These are phyloP conservation scores for Allomyces macrogynus DNA, from an alignment of 192 early-diverging fungal genomes.

Conservation along the genomic window DNA sequence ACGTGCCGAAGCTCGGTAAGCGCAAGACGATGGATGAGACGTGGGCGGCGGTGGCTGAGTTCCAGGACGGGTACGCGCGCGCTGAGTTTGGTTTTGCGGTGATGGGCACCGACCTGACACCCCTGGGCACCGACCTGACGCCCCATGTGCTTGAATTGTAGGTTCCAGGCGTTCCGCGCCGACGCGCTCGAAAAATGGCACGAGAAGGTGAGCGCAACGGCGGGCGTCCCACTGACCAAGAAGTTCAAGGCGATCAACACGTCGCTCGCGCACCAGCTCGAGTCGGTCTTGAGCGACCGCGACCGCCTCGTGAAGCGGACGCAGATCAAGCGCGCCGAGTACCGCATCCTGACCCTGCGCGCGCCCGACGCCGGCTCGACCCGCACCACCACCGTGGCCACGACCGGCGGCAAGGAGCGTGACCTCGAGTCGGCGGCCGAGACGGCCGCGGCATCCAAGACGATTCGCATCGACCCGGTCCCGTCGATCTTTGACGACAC, in stretches of 20 bases:
- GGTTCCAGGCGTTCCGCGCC: slow-evolving; percentile 62
- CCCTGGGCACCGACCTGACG: neutral
- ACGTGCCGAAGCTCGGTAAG: neutral
- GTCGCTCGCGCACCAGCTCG: slow-evolving; percentile 51
- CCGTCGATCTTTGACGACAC: slow-evolving; percentile 84
- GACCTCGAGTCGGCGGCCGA: slow-evolving; percentile 23
- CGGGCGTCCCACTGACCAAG: slow-evolving; percentile 49
- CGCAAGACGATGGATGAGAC: neutral
- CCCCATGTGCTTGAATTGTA: neutral
- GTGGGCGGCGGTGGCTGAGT: neutral
- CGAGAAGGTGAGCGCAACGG: slow-evolving; percentile 57
- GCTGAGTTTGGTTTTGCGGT: neutral
- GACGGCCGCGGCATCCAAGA: slow-evolving; percentile 36
- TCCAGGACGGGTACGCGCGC: neutral
- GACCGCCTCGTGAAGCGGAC: slow-evolving; percentile 72
- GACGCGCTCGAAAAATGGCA: slow-evolving; percentile 85
- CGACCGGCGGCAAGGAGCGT: slow-evolving; percentile 10
- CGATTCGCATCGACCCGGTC: slow-evolving; percentile 16
- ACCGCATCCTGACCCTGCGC: slow-evolving; percentile 27
- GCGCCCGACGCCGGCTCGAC: neutral
- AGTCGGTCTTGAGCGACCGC: slow-evolving; percentile 41
- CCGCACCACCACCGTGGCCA: neutral
- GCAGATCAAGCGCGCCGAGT: slow-evolving; percentile 54
- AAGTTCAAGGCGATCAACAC: slow-evolving; percentile 95
- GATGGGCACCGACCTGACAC: too few species aligned